Base-by-base conservation (phyloP, 169 alveolate genomes). In the Neospora caninum region DNA sequence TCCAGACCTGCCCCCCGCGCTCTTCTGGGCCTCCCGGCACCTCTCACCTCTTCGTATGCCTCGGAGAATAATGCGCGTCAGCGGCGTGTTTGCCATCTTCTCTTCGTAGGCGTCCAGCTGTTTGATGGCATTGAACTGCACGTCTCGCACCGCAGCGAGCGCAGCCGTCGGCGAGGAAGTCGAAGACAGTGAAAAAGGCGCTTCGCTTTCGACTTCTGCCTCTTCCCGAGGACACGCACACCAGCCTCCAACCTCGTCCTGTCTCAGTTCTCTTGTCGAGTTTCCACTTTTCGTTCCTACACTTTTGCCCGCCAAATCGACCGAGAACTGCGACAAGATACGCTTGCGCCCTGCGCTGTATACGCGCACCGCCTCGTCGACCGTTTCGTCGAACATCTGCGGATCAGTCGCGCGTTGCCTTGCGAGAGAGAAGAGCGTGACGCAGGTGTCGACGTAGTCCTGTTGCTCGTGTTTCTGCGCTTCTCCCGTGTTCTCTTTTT, bases 51-150 rank as follows among this genome's bases (percentile, higher is more conserved):
- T 31, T 9, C 45, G 84, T 1, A 73, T 73, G 84, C 84, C 84
- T 22, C 20, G 4, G 39, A 73, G 43, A 22, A 73, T 31, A 13
- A 34, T 31, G 16, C 84, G 84, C 43, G 84, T 73, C 1, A 36
- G 49, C 9, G 84, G 84, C 42, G 84, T 73, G 84, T 73, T 73
- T 13, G 84, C 84, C 84, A 73, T 73, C n/a, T 73, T n/a, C 42
- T 73, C 42, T 22, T 73, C 84, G 84, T 73, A 73, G 43, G 39
- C 42, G 43, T 73, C 84, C 38, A 73, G 43, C 20, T 31, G 43
- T 10, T 31, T 2, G 13, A 73, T n/a, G 0, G 43, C 45, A 10
- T 73, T 13, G 49, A 9, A 6, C 39, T 2, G 9, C 9, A 20
- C 41, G 6, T 69, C 80, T 4, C 13, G 58, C 13, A 49, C 58